Conservation (phyloP, 768 basidiomycete species). For the Boletus vinaceobasis region DNA sequence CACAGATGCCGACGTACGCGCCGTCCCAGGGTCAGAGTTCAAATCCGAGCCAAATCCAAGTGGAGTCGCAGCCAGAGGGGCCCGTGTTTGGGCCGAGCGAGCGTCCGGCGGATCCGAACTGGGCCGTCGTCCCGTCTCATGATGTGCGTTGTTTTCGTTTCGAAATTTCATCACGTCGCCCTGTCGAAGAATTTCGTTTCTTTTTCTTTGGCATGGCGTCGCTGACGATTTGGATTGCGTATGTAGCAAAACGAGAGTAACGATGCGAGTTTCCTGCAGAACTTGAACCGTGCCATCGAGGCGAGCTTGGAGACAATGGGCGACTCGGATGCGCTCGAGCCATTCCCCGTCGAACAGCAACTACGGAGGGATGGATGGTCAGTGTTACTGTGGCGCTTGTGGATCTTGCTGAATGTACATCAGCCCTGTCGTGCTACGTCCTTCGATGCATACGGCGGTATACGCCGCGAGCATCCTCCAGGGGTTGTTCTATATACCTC, state of each 20-base stretch:
- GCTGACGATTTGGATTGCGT: not conserved
- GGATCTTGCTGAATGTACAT: not conserved
- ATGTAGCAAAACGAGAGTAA: constrained; percentile 31
- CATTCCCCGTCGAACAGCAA: constrained; percentile 48
- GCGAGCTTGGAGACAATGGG: constrained; percentile 56
- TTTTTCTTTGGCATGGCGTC: not conserved
- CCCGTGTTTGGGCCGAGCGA: constrained; percentile 57
- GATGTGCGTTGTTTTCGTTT: constrained; percentile 43
- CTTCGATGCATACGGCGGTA: constrained; percentile 45
- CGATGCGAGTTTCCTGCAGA: constrained; percentile 55
- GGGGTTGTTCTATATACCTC: constrained; percentile 65
- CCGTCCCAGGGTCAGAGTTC: constrained; percentile 1
- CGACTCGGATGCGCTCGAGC: constrained; percentile 49
- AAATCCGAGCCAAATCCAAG: not conserved
- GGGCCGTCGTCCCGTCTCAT: constrained; percentile 69
- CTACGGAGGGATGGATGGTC: constrained; percentile 59
- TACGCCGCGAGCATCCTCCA: constrained; percentile 57
- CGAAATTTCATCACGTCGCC: not conserved
- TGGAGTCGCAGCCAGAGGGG: constrained; percentile 27
- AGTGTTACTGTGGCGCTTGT: constrained; percentile 16
- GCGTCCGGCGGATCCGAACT: constrained; percentile 59
- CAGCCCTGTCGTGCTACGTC: constrained; percentile 72
- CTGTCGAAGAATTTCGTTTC: not conserved
- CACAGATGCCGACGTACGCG: constrained; percentile 11
- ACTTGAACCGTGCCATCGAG: constrained; percentile 66